phyloP scores from a whole-genome alignment of 2,329 filamentous ascomycete genomes.

The Gyromitra esculenta region DNA sequence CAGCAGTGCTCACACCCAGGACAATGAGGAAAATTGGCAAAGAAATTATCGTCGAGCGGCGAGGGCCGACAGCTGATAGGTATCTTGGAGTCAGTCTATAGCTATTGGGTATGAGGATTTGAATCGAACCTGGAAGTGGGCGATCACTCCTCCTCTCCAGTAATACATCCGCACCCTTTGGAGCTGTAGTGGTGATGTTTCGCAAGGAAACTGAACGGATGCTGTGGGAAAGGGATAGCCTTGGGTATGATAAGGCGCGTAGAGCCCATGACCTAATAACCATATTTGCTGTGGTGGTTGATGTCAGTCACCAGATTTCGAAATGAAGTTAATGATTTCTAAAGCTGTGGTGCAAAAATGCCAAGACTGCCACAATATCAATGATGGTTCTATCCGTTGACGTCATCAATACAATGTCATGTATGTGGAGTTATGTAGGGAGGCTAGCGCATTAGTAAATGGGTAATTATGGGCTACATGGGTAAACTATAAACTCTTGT shows the following conservation, averaged over 20 bases:
- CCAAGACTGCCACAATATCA: neutral
- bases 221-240: neutral
- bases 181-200: constrained; percentile 56
- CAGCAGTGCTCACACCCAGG: constrained; percentile 63
- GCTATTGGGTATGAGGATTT: neutral
- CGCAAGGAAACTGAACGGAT: constrained; percentile 28
- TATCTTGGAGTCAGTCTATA: constrained; percentile 1
- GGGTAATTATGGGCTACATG: too few relatives aligned
- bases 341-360: neutral
- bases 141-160: constrained; percentile 73
- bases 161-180: constrained; percentile 63
- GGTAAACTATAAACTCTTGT: too few relatives aligned
- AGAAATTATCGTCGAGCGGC: constrained; percentile 38
- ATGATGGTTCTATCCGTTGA: neutral
- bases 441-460: too few relatives aligned
- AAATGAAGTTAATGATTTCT: neutral
- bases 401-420: neutral
- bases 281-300: constrained; percentile 29
- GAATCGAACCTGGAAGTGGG: constrained; percentile 69
- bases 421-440: too few relatives aligned
- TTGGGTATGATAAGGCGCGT: constrained; percentile 9
- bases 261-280: constrained; percentile 4
- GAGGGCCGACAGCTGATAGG: constrained; percentile 20
- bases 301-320: constrained; percentile 1
- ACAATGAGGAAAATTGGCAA: constrained; percentile 43